Evolutionary conservation across 2,329 filamentous ascomycete species (phyloP).

Genomic region (Leptographium lundbergii): DNA sequence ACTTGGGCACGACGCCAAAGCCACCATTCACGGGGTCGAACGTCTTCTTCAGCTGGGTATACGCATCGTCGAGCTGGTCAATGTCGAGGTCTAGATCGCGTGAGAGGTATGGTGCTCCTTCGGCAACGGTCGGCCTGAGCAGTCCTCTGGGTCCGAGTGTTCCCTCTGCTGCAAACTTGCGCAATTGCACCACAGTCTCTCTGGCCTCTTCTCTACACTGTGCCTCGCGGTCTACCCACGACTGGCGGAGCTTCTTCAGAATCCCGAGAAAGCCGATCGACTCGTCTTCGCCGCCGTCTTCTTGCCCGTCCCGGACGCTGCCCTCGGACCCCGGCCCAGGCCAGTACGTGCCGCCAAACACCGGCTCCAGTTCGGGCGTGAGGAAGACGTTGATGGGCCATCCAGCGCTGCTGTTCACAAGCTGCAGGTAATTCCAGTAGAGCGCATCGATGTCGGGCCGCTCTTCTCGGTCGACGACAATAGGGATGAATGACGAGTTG

Average conservation of each 20-base stretch:
- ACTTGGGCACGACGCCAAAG: slow-evolving; percentile 75
- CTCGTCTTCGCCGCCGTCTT: slow-evolving; percentile 39
- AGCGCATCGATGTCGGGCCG: slow-evolving; percentile 88
- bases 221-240: slow-evolving; percentile 76
- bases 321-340: slow-evolving; percentile 57
- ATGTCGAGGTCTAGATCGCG: slow-evolving; percentile 63
- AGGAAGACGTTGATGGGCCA: slow-evolving; percentile 97
- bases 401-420: slow-evolving; percentile 76
- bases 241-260: slow-evolving; percentile 58
- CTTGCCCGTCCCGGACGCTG: slow-evolving; percentile 24
- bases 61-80: slow-evolving; percentile 84
- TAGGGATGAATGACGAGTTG: slow-evolving; percentile 78
- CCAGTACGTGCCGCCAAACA: slow-evolving; percentile 96
- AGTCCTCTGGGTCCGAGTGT: slow-evolving; percentile 41
- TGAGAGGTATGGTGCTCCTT: slow-evolving; percentile 18
- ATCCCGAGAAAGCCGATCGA: slow-evolving; percentile 69
- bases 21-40: slow-evolving; percentile 71
- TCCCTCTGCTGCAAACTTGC: slow-evolving; percentile 81
- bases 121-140: slow-evolving; percentile 14
- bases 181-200: slow-evolving; percentile 67
- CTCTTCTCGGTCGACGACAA: slow-evolving; percentile 89
- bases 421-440: slow-evolving; percentile 97
- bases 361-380: slow-evolving; percentile 81
- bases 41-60: slow-evolving; percentile 64
- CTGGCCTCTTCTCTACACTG: slow-evolving; percentile 72